A percentile compares a stretch with the other conserved stretches of the same genome.
These are phyloP conservation scores for Magnaporthiopsis rhizophila DNA, from an alignment of 2,329 filamentous ascomycete genomes.

Conservation along the genomic window DNA sequence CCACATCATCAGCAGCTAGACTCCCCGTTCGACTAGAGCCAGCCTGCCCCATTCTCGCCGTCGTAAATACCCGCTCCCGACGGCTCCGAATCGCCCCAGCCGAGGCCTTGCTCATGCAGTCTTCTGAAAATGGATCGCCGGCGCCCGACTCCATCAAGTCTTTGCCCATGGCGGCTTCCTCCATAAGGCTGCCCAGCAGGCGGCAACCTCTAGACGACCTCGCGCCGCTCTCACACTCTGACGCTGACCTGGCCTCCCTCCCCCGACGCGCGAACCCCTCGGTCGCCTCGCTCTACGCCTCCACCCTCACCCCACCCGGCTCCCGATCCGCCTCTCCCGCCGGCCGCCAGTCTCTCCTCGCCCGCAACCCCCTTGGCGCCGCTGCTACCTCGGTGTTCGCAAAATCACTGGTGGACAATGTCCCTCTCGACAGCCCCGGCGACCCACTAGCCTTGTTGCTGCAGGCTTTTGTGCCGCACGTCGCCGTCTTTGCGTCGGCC, in stretches of 20 bases:
- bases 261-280: constrained; percentile 48
- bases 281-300: constrained; percentile 54
- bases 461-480: constrained; percentile 79
- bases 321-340: constrained; percentile 62
- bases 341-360: constrained; percentile 50
- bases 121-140: constrained; percentile 54
- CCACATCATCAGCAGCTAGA: background rate
- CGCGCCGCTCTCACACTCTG: constrained; percentile 38
- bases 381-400: constrained; percentile 40
- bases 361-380: constrained; percentile 40
- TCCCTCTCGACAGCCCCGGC: constrained; percentile 35
- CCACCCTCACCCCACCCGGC: constrained; percentile 58
- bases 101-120: constrained; percentile 51
- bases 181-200: constrained; percentile 51
- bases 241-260: constrained; percentile 38
- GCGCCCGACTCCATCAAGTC: constrained; percentile 61
- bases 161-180: constrained; percentile 57
- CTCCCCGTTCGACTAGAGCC: background rate
- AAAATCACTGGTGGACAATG: constrained; percentile 35
- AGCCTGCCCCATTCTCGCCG: background rate
- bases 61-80: background rate
- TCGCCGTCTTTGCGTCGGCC: constrained; percentile 77
- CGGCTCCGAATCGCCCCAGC: background rate
- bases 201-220: constrained; percentile 44
- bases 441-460: constrained; percentile 62